Conservation (phyloP, 495 filamentous ascomycete species). For the Penicillium lagena region DNA sequence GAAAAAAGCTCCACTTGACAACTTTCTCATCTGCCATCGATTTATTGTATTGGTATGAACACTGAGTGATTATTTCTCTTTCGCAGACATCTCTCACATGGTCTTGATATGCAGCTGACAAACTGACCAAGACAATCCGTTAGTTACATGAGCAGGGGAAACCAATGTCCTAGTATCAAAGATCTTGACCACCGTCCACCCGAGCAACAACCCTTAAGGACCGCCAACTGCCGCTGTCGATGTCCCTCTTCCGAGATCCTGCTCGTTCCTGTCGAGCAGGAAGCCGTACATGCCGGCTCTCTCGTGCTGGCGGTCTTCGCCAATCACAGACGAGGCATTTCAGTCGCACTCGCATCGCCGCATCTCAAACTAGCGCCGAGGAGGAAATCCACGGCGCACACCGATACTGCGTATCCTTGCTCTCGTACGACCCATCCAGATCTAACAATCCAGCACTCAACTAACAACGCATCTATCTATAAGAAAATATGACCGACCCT, state of each 20-base stretch:
- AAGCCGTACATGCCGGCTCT: slow-evolving; percentile 8
- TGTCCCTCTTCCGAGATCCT: slow-evolving; percentile 20
- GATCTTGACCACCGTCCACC: too few relatives aligned
- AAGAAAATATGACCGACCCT: slow-evolving; percentile 80
- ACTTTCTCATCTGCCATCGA: not conserved
- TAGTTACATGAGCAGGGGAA: too few relatives aligned
- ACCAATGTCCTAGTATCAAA: too few relatives aligned
- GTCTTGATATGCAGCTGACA: too few relatives aligned
- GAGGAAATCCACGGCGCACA: slow-evolving; percentile 50
- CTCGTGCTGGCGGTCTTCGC: not conserved
- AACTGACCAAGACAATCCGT: too few relatives aligned
- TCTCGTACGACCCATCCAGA: slow-evolving; percentile 36
- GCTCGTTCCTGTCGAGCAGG: slow-evolving; percentile 13
- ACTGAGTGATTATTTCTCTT: too few relatives aligned
- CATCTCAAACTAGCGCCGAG: slow-evolving; percentile 18
- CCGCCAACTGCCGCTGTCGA: slow-evolving; percentile 1
- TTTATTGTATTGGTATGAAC: not conserved
- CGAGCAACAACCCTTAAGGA: too few relatives aligned
- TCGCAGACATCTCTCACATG: too few relatives aligned
- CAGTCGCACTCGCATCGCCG: slow-evolving; percentile 12
- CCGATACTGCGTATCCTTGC: slow-evolving; percentile 49
- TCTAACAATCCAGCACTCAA: too few relatives aligned
- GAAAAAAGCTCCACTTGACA: slow-evolving; percentile 3
- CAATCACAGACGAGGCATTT: slow-evolving; percentile 15
- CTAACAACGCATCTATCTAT: slow-evolving; percentile 2